A percentile compares a stretch with the other conserved stretches of the same genome.
Evolutionary conservation across 2,329 filamentous ascomycete species (phyloP).

Genomic region (Beauveria caledonica): DNA sequence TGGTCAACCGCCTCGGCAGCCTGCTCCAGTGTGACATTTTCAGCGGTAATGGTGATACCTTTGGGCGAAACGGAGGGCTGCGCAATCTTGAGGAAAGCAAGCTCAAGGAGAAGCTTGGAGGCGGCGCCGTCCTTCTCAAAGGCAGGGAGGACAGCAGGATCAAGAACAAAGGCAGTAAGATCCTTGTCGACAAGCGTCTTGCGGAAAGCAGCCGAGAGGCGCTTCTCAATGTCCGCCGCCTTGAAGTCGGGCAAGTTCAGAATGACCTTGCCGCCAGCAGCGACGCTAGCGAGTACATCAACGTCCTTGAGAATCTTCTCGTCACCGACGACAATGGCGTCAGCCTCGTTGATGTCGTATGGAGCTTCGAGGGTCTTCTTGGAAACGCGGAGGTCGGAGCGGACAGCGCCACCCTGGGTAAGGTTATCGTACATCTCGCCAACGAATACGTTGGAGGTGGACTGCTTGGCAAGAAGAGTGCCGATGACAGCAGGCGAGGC

Average conservation of each 20-base stretch:
- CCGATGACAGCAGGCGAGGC: conserved; percentile 55
- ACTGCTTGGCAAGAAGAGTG: conserved; percentile 61
- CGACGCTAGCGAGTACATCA: conserved; percentile 62
- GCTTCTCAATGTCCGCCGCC: conserved; percentile 84
- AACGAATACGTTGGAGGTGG: conserved; percentile 51
- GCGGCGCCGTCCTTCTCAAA: conserved; percentile 59
- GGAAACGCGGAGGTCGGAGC: conserved; percentile 78
- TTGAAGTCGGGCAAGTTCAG: conserved; percentile 72
- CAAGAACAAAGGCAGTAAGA: conserved; percentile 66
- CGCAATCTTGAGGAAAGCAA: conserved; percentile 75
- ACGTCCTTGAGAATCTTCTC: conserved; percentile 73
- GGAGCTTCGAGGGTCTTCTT: conserved; percentile 77
- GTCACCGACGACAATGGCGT: conserved; percentile 70
- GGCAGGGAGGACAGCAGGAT: conserved; percentile 59
- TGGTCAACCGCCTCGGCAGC: conserved; percentile 60
- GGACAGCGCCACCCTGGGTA: conserved; percentile 67
- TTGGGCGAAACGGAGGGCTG: conserved; percentile 57
- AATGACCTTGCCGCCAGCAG: conserved; percentile 63
- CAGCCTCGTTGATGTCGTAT: conserved; percentile 71
- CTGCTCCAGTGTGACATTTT: conserved; percentile 42
- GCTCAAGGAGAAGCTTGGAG: conserved; percentile 62
- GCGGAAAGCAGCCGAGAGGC: conserved; percentile 61
- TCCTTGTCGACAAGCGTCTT: conserved; percentile 63
- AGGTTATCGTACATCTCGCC: conserved; percentile 58
- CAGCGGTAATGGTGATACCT: conserved; percentile 56